Conservation (phyloP, 2,329 filamentous ascomycete genomes). For the Aaosphaeria pasadenensis region DNA sequence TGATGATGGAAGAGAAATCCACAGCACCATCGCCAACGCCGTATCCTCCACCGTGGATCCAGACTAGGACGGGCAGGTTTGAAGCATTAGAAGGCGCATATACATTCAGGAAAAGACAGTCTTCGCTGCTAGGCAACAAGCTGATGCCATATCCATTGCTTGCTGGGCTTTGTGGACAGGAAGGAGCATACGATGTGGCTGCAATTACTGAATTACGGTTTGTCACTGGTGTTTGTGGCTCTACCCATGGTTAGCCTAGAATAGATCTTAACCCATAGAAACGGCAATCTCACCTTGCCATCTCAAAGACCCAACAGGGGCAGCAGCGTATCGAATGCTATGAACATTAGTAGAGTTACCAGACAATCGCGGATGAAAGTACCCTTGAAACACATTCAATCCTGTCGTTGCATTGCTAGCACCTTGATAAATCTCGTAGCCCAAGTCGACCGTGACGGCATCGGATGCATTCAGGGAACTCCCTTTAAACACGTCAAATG, state of each 20-base stretch:
- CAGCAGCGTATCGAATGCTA: background rate
- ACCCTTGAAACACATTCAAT: background rate
- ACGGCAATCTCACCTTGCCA: background rate
- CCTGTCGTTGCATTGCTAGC: background rate
- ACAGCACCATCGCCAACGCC: conserved; percentile 36
- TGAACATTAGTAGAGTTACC: background rate
- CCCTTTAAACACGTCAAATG: too few species aligned
- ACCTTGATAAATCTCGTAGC: background rate
- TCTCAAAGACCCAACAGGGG: background rate
- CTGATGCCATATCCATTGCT: background rate
- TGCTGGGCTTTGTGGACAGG: conserved; percentile 12
- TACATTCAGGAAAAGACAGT: conserved; percentile 39
- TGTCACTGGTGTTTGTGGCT: conserved; percentile 10
- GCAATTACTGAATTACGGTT: conserved; percentile 6
- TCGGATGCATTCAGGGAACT: too few species aligned
- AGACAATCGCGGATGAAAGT: background rate
- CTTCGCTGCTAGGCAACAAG: conserved; percentile 18
- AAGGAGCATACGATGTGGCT: conserved; percentile 9
- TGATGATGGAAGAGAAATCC: conserved; percentile 43
- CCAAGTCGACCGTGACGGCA: background rate
- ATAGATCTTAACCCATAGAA: background rate
- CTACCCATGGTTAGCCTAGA: conserved; percentile 11
- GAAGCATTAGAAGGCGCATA: conserved; percentile 24
- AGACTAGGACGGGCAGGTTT: conserved; percentile 33
- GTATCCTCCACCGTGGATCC: conserved; percentile 34